Evolutionary conservation across 352 stramenopile species (phyloP).

Genomic region (Globisporangium carolinianum): DNA sequence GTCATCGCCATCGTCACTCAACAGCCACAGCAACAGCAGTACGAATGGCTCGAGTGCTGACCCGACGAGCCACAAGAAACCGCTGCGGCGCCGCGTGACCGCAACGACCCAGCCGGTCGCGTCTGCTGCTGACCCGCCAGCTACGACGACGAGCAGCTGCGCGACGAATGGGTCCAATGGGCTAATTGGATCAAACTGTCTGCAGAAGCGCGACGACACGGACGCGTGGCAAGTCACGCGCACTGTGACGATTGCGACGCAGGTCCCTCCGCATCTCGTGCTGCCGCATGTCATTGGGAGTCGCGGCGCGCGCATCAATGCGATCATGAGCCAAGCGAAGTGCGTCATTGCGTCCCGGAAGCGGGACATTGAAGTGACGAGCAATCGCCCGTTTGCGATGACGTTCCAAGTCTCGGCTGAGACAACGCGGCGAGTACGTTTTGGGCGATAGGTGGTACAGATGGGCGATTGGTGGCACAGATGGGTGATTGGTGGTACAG

Average conservation of each 20-base stretch:
- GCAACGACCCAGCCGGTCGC: too few species aligned
- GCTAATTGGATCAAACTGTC: too few species aligned
- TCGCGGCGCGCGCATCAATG: conserved; percentile 42
- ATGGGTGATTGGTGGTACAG: too few species aligned
- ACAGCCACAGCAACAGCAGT: not conserved
- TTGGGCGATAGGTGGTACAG: too few species aligned
- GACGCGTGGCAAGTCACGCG: conserved; percentile 15
- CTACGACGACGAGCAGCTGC: conserved; percentile 1
- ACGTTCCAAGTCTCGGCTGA: conserved; percentile 51
- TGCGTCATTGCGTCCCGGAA: conserved; percentile 46
- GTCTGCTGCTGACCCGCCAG: too few species aligned
- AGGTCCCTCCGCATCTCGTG: conserved; percentile 28
- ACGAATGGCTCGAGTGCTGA: not conserved
- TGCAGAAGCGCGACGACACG: not conserved
- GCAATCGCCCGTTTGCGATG: conserved; percentile 22
- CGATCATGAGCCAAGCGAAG: conserved; percentile 47
- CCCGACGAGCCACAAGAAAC: conserved; percentile 6
- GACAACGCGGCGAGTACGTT: conserved; percentile 34
- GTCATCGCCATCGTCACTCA: not conserved
- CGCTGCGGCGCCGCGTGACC: conserved; percentile 5
- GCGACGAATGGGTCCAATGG: not conserved
- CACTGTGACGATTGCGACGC: conserved; percentile 37
- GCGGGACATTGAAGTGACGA: not conserved
- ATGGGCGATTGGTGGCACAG: too few species aligned
- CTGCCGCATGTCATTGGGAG: conserved; percentile 42